Base-by-base conservation (phyloP, 2,329 filamentous ascomycete genomes). In the Whalleya microplaca region DNA sequence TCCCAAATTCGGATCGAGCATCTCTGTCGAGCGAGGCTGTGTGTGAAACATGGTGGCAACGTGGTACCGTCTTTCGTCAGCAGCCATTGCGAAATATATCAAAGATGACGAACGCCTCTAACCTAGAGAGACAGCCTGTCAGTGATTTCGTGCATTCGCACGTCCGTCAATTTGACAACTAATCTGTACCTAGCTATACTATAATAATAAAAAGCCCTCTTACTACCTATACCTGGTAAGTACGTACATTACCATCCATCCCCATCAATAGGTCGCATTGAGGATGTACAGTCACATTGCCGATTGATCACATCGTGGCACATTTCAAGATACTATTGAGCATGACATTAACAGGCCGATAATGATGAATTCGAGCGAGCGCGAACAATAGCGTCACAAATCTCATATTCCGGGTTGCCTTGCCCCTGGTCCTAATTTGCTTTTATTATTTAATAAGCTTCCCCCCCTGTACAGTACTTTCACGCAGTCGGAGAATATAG, bases 361-460 rank as follows among this genome's bases (percentile, higher is more conserved):
- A 53, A 59, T 50, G 63, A 53, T 51, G 49, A 48, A 47, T 48
- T 29, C 47, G n/a, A 29, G 45, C 51, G 41, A 23, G 21, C 29
- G 47, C 50, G 40, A 53, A 32, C 48, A 53, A 54, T 53, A 65
- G 54, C 52, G 61, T 61, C 48, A 56, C 55, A 64, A 29, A 59
- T 51, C 48, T 61, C 56, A 65, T 62, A 62, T 61, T 60, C 58
- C 57, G 56, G 50, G 44, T 61, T 46, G 47, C 50, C 47, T 59
- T 53, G 51, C 59, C 51, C 56, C 55, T 65, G 57, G 61, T 58
- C 41, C 56, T 63, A 66, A 68, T 66, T 67, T 69, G 51, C 61
- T 67, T 67, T 61, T 4, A 27, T 27, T 27, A 27, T 67, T 66
- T 65, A 63, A 64, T 65, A 54, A 61, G 45, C 51, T 20, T 44